phyloP scores from a whole-genome alignment of 305 asterid genomes.

The Striga hermonthica region DNA sequence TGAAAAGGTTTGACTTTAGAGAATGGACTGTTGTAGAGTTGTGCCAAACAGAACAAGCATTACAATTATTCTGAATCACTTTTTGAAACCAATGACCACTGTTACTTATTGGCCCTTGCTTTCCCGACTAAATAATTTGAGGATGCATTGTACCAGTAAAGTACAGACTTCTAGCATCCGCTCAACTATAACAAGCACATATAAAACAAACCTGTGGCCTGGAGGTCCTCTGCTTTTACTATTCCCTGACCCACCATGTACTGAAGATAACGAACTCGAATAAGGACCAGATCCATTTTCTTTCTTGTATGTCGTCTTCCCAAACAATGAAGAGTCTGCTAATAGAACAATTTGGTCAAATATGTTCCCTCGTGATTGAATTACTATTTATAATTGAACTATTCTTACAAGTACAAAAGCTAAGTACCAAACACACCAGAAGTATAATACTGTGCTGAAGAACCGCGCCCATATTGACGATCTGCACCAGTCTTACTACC shows the following conservation, averaged over 20 bases:
- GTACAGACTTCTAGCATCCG: background rate
- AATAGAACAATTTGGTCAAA: conserved; percentile 25
- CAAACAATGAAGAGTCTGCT: conserved; percentile 56
- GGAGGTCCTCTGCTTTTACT: conserved; percentile 49
- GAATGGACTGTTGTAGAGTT: no score
- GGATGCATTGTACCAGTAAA: background rate
- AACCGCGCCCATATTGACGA: conserved; percentile 53
- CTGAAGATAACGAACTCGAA: conserved; percentile 45
- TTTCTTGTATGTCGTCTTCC: conserved; percentile 58
- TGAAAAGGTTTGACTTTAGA: no score
- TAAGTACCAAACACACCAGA: conserved; percentile 46
- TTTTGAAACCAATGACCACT: background rate
- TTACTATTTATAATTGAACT: background rate
- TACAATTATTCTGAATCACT: background rate
- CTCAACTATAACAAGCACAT: conserved; percentile 11
- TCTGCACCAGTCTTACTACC: conserved; percentile 59
- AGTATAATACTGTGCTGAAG: conserved; percentile 42
- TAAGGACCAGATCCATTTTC: conserved; percentile 57
- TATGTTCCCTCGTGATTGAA: conserved; percentile 2
- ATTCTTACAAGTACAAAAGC: conserved; percentile 16
- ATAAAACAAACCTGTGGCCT: conserved; percentile 48
- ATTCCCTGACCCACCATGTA: conserved; percentile 45
- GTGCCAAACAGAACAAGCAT: no score
- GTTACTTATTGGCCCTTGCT: no score
- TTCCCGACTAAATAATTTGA: background rate